These are phyloP conservation scores for Daldinia decipiens DNA, from an alignment of 495 filamentous ascomycete species.

Conservation along the genomic window DNA sequence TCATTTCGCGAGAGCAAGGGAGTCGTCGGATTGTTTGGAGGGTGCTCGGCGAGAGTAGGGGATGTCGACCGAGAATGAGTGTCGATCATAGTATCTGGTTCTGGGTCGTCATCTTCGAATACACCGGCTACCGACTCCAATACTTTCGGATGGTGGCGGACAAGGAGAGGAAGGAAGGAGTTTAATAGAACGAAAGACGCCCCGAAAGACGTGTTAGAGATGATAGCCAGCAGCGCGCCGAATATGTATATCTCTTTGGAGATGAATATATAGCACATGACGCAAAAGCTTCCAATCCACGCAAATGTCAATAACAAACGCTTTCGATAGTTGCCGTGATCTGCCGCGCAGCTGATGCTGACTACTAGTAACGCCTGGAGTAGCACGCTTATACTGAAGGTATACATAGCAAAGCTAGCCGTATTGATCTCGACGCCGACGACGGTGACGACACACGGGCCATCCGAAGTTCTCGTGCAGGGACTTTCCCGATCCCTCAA, in stretches of 20 bases:
- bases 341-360: conserved; percentile 94
- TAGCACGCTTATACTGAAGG: conserved; percentile 90
- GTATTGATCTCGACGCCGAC: conserved; percentile 91
- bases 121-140: conserved; percentile 45
- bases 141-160: conserved; percentile 76
- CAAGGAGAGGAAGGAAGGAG: conserved; percentile 82
- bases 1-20: conserved; percentile 52
- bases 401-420: conserved; percentile 98
- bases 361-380: conserved; percentile 90
- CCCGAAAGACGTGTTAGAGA: conserved; percentile 90
- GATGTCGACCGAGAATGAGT: conserved; percentile 42
- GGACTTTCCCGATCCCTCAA: conserved; percentile 76
- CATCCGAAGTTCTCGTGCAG: conserved; percentile 66
- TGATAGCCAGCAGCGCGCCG: conserved; percentile 82
- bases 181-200: conserved; percentile 88
- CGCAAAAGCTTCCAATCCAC: conserved; percentile 78
- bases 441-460: conserved; percentile 85
- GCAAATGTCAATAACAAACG: conserved; percentile 84
- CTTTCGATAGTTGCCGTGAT: conserved; percentile 95
- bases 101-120: conserved; percentile 48
- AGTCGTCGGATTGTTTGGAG: conserved; percentile 56
- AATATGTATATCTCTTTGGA: conserved; percentile 78
- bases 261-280: conserved; percentile 89
- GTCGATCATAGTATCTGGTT: conserved; percentile 32
- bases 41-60: conserved; percentile 39